Evolutionary conservation across 148 eudicot genomes (phyloP), one percentile per base, ranked within the genome.

Genomic region (Rhododendron ferrugineum): DNA sequence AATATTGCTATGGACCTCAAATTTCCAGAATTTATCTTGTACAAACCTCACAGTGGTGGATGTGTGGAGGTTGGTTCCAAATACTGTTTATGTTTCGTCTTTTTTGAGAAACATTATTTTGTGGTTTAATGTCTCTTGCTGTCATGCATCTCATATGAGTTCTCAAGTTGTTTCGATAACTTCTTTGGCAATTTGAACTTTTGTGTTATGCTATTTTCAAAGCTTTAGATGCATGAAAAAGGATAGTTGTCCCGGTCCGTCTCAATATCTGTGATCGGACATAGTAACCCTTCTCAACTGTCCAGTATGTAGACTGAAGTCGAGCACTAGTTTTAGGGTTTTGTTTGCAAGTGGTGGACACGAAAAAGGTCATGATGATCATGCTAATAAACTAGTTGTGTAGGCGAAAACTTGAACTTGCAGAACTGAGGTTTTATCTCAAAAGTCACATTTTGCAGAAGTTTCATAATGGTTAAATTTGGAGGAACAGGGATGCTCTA

Each of bases 11-110:
- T 70, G 79, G 96, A 91, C 89, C 97, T 96, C 82, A 96, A 95
- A 86, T 93, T 79, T 92, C 93, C 91, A 4, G 94, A 95, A 84
- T 92, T 91, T 87, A 96, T 96, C 85, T 49, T 93, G 89, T 96
- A 96, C 88, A 94, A 73, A 88, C 99, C 99, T 89, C 95, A 91
- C 46, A 94, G 90, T n/a, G 92, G 89, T 77, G 94, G 93, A 86
- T 80, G 80, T 80, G 87, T 83, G 77, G 97, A 96, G 97, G 99
- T 96, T 87, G 86, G 83, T 52, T 75, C 83, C 28, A 32, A 54
- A 85, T 81, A 62, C 84, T 34, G 74, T 40, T 60, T 16, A 11
- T 80, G 1, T 68, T 73, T 64, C 66, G 11, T 18, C 34, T 49
- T 37, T 10, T 75, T 47, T 16, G 66, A 28, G 32, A 47, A 56